Base-by-base conservation (phyloP, 2,329 filamentous ascomycete genomes). In the Cladosporium colombiae region DNA sequence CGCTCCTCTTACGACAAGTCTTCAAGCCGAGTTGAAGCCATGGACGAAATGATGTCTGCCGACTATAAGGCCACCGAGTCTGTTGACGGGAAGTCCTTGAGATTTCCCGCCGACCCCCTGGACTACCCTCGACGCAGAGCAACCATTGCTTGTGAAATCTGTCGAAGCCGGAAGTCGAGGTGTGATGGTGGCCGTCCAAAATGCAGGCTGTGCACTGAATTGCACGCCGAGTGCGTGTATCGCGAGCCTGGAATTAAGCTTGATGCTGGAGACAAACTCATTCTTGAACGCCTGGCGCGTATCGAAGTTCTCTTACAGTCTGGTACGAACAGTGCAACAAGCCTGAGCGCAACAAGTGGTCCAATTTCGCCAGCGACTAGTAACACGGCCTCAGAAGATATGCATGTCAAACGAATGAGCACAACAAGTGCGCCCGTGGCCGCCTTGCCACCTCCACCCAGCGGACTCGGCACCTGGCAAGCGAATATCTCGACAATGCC, bases 171-270 rank as follows among this genome's bases (percentile, higher is more conserved):
- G 21, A 77, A 77, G 65, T 75, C 73, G 14, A 68, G 74, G 56
- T 77, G 75, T 52, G 73, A 77, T 66, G 75, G 75, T 21, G 69
- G 55, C 7, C 88, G 91, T 71, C 91, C 91, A 53, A 94, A 93
- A 78, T 95, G 91, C 80, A 90, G 92, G 77, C 87, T 95, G 40
- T 95, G 91, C 79, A 88, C 89, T 11, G 91, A 94, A 75, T 82
- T 94, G 49, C 90, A 91, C 64, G 91, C 91, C 53, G 90, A 94
- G 69, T 95, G 91, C 77, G 85, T 93, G 70, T 95, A 95, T 77
- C 86, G 91, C 69, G 91, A 95, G 76, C 91, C 91, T 7, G 91
- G 91, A 2, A 91, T 94, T 81, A 95, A 95, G 79, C 85, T 95
- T 11, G 91, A 95, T 76, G 91, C 91, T 40, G 91, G 91, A 70